Percentiles rank a stretch among this genome's conserved stretches.
Evolutionary conservation across 352 stramenopile genomes (phyloP).

Genomic region (Pythium guiyangense): DNA sequence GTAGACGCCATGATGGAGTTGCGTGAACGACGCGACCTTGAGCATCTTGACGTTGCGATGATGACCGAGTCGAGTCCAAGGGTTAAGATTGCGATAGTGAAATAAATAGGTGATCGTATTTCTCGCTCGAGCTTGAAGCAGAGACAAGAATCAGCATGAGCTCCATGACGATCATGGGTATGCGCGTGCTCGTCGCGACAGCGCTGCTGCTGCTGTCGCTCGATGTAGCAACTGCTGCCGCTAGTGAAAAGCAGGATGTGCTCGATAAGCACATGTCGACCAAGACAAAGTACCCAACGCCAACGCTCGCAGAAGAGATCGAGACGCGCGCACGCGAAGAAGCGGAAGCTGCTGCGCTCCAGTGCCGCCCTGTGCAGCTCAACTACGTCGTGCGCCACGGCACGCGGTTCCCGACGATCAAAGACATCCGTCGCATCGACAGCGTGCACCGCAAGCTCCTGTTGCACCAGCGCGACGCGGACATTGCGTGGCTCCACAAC

Average conservation of each 20-base stretch:
- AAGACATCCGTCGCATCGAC: constrained; percentile 63
- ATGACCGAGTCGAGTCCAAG: no score
- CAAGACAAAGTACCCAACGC: constrained; percentile 64
- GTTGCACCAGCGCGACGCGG: not conserved
- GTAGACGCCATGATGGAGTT: constrained; percentile 38
- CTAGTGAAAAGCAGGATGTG: constrained; percentile 15
- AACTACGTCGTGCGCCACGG: constrained; percentile 80
- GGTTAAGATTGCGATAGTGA: no score
- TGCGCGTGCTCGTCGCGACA: no score
- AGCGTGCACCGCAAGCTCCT: constrained; percentile 34
- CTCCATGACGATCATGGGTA: no score
- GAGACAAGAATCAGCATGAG: no score
- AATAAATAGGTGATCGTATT: no score
- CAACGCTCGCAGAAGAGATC: constrained; percentile 7
- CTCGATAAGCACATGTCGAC: constrained; percentile 69
- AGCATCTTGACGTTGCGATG: no score
- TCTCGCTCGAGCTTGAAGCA: no score
- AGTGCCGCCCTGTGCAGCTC: constrained; percentile 54
- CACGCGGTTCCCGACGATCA: constrained; percentile 73
- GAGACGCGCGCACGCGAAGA: constrained; percentile 4
- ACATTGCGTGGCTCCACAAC: constrained; percentile 24
- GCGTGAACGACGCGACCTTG: constrained; percentile 16
- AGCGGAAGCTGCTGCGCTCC: not conserved
- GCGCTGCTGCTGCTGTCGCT: not conserved
- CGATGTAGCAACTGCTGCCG: not conserved